phyloP scores from a whole-genome alignment of 2,329 filamentous ascomycete genomes.

The Aspergillus sergii region DNA sequence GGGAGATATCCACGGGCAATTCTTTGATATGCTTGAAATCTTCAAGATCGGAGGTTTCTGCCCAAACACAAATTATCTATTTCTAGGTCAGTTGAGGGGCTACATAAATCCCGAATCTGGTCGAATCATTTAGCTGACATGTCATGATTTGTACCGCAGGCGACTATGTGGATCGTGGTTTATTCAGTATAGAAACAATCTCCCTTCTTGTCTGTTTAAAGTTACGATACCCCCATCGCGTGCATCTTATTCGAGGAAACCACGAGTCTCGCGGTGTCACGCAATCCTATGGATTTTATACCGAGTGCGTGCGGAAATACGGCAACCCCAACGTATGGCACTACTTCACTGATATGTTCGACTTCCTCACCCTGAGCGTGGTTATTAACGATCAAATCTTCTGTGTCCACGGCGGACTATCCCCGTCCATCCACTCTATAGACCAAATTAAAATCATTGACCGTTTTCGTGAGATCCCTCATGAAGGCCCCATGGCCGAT shows the following conservation, averaged over 20 bases:
- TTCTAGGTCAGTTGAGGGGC: conserved; percentile 68
- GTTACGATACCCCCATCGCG: conserved; percentile 91
- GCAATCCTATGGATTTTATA: conserved; percentile 99
- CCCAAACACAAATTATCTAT: conserved; percentile 97
- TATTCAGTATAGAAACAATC: conserved; percentile 99
- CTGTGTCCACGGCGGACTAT: conserved; percentile 92
- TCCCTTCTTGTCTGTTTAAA: conserved; percentile 97
- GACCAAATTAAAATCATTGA: conserved; percentile 99
- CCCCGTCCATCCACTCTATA: conserved; percentile 92
- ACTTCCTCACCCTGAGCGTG: conserved; percentile 93
- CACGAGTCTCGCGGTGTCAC: conserved; percentile 97
- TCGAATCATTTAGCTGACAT: not conserved
- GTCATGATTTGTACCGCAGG: conserved; percentile 55
- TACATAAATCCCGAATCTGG: not conserved
- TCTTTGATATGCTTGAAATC: conserved; percentile 98
- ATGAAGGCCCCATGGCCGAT: conserved; percentile 99
- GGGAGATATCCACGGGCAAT: conserved; percentile 97
- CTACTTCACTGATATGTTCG: conserved; percentile 99
- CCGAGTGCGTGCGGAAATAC: conserved; percentile 96
- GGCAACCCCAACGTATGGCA: conserved; percentile 99
- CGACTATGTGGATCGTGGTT: conserved; percentile 96
- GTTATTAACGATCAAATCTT: conserved; percentile 99
- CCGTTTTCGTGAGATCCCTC: conserved; percentile 95
- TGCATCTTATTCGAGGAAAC: conserved; percentile 95
- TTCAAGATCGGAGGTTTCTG: conserved; percentile 98